Evolutionary conservation across 805 yeast genomes (phyloP), one percentile per base, ranked within the genome.

Genomic region (Yarrowia phangngaensis): DNA sequence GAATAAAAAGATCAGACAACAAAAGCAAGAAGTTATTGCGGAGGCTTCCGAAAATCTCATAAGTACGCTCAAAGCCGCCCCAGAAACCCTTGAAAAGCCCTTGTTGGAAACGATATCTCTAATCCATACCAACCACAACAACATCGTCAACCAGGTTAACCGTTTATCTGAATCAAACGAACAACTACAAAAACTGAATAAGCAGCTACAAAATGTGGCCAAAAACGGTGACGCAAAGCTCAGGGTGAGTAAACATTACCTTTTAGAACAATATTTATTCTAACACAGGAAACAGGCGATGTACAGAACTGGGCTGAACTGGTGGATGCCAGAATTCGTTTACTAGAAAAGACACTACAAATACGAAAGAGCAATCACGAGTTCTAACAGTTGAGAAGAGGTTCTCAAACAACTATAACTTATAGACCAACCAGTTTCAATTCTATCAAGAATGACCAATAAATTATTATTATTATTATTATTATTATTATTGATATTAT

Each of bases 261-360:
- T 22, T 22, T 22, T 9, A 22, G 9, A 9, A 22, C 13, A 14
- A 28, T 6, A 28, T 8, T 7, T 11, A 6, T 7, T 8, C 31
- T 28, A 28, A 28, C 16, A 6, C 16, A 59, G 53, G 65, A 64
- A 33, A 54, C 64, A 3, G 70, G 68, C 1, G 67, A 69, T 41
- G 60, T 76, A 3, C 84, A 79, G 56, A 68, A 70, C 32, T 70
- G 77, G 55, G 79, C 86, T 0, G 96, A 87, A 60, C 53, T 73
- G 12, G 58, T 84, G 2, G 95, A 87, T 62, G 83, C 82, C 54
- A 79, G 80, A 43, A 64, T 88, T 14, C 65, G 95, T 36, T 78
- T 84, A 1, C 62, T 87, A 33, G 95, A 87, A 59, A 64, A 69
- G 31, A 73, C 87, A 0, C 55, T 73, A 43, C 59, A 62, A 43